Percentiles rank a stretch among this genome's conserved stretches.
Evolutionary conservation across 208 protist genomes (phyloP).

Genomic region (Acanthamoeba culbertsoni): DNA sequence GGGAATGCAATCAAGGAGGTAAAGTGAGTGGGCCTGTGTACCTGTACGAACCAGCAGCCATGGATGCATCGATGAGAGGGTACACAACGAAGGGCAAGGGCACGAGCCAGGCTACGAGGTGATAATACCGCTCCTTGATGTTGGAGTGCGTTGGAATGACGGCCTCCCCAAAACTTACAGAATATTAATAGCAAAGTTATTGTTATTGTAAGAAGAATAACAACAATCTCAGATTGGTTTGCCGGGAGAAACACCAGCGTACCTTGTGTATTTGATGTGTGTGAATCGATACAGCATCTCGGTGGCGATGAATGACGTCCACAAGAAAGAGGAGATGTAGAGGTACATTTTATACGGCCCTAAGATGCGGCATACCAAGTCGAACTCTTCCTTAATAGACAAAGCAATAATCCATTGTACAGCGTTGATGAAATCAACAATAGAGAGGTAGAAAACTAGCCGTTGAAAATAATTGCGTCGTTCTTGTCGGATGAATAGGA

Average conservation of each 20-base stretch:
- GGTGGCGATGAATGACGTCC: conserved; percentile 28
- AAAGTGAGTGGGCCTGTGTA: too few species aligned
- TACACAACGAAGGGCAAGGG: neutral
- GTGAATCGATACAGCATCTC: conserved; percentile 47
- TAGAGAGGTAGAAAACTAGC: conserved; percentile 36
- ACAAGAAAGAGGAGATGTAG: conserved; percentile 4
- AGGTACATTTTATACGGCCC: conserved; percentile 39
- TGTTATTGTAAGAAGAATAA: too few species aligned
- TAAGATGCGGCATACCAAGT: neutral
- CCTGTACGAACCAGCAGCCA: conserved; percentile 37
- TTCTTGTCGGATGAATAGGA: conserved; percentile 4
- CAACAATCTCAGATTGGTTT: too few species aligned
- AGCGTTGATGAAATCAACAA: conserved; percentile 44
- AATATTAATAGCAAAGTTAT: too few species aligned
- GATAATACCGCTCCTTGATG: conserved; percentile 35
- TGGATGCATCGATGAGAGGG: conserved; percentile 11
- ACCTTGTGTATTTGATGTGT: conserved; percentile 43
- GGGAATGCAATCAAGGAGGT: neutral
- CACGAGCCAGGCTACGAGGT: neutral
- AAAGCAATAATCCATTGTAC: conserved; percentile 7
- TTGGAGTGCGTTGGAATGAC: conserved; percentile 24
- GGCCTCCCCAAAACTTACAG: neutral
- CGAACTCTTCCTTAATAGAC: neutral
- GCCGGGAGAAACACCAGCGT: too few species aligned
- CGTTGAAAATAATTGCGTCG: conserved; percentile 26